A percentile compares a stretch with the other conserved stretches of the same genome.
Evolutionary conservation across 2,329 filamentous ascomycete species (phyloP).

Genomic region (Botrytis medusae): DNA sequence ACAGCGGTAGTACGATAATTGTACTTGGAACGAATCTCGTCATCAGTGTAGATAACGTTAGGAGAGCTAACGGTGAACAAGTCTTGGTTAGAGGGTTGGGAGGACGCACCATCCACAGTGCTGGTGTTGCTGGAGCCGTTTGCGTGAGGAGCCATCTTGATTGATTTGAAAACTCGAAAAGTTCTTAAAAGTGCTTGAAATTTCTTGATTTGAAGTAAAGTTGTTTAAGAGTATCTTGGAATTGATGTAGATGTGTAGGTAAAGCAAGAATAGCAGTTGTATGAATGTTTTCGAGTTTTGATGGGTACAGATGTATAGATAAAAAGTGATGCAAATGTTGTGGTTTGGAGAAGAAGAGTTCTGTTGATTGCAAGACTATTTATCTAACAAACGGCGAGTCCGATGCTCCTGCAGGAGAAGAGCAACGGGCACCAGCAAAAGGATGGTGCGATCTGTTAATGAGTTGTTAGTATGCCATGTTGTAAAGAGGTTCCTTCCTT

Average conservation of each 20-base stretch:
- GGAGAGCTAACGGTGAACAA: slow-evolving; percentile 88
- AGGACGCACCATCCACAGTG: slow-evolving; percentile 53
- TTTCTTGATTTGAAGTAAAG: slow-evolving; percentile 20
- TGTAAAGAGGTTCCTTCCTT: neutral
- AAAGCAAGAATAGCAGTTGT: slow-evolving; percentile 21
- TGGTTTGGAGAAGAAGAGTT: slow-evolving; percentile 20
- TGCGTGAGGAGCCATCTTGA: slow-evolving; percentile 90
- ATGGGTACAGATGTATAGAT: slow-evolving; percentile 17
- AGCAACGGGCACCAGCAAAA: slow-evolving; percentile 94
- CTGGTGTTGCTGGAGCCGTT: slow-evolving; percentile 58
- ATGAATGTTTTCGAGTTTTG: slow-evolving; percentile 32
- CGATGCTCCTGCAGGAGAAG: slow-evolving; percentile 81
- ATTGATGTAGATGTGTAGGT: slow-evolving; percentile 22
- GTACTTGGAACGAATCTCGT: slow-evolving; percentile 89
- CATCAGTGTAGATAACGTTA: slow-evolving; percentile 87
- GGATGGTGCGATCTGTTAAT: slow-evolving; percentile 78
- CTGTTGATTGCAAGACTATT: slow-evolving; percentile 37
- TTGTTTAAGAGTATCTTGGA: slow-evolving; percentile 10
- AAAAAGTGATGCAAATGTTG: slow-evolving; percentile 21
- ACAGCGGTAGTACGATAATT: slow-evolving; percentile 93
- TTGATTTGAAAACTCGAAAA: slow-evolving; percentile 37
- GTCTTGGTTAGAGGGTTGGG: slow-evolving; percentile 48
- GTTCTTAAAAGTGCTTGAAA: slow-evolving; percentile 20
- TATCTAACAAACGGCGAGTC: slow-evolving; percentile 61
- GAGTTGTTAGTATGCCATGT: slow-evolving; percentile 8